Conservation (phyloP, 306 rosid genomes). For the Prunus dulcis region DNA sequence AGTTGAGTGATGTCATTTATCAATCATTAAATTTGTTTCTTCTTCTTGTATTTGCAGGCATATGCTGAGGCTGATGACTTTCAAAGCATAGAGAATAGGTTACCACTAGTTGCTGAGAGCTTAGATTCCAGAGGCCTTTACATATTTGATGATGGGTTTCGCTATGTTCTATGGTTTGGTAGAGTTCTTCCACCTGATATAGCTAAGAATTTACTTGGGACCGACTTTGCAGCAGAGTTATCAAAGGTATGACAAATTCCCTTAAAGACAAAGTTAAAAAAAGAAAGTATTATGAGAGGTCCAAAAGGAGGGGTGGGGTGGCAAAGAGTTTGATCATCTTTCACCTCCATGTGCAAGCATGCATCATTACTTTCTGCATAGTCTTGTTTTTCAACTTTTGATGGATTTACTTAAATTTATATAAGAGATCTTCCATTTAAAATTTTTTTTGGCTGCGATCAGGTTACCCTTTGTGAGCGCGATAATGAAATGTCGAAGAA, state of each 20-base stretch:
- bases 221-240: constrained; percentile 84
- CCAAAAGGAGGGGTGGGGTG: neutral
- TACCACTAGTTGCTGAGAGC: constrained; percentile 78
- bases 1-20: constrained; percentile 3
- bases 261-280: neutral
- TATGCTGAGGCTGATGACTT: constrained; percentile 51
- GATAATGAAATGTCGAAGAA: constrained; percentile 85
- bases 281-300: neutral
- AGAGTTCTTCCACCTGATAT: constrained; percentile 86
- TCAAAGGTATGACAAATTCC: constrained; percentile 69
- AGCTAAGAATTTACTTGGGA: constrained; percentile 85
- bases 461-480: constrained; percentile 59
- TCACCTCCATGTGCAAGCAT: neutral
- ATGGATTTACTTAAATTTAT: neutral
- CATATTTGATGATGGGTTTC: constrained; percentile 76
- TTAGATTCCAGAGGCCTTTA: constrained; percentile 91
- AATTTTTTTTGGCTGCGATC: constrained; percentile 16
- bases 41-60: constrained; percentile 40
- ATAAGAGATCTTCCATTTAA: neutral
- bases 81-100: constrained; percentile 58
- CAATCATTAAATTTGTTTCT: constrained; percentile 26
- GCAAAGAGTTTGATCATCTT: neutral
- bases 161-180: constrained; percentile 88
- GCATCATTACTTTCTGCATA: neutral
- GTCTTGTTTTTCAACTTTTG: neutral